phyloP scores from a whole-genome alignment of 2,329 filamentous ascomycete species.

The Cladorrhinum sp. region DNA sequence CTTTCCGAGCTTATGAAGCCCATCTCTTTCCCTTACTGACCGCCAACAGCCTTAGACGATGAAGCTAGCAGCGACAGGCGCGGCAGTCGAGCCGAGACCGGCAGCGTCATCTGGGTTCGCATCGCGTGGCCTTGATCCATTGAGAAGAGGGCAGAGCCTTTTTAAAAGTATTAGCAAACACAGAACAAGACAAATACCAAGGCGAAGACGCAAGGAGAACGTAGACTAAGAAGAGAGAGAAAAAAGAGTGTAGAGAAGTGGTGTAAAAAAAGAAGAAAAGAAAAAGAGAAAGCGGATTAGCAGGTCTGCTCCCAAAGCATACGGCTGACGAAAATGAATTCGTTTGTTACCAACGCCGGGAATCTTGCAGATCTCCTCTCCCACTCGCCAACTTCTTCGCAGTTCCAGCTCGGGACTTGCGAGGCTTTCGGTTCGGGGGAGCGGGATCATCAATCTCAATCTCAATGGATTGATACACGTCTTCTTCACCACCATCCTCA shows the following conservation, averaged over 20 bases:
- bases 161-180: slow-evolving; percentile 28
- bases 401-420: slow-evolving; percentile 3
- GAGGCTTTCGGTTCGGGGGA: neutral
- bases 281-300: neutral
- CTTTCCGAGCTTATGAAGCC: no score
- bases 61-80: slow-evolving; percentile 30
- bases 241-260: slow-evolving; percentile 8
- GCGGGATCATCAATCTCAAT: neutral
- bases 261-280: slow-evolving; percentile 28
- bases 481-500: neutral
- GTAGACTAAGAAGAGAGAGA: neutral
- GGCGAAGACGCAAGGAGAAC: slow-evolving; percentile 28
- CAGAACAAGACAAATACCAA: no score
- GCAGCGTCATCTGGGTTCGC: slow-evolving; percentile 54
- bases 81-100: slow-evolving; percentile 25
- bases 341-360: neutral
- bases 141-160: slow-evolving; percentile 80
- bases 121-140: slow-evolving; percentile 70
- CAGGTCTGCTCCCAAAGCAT: neutral
- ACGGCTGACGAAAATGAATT: neutral
- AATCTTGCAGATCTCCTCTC: neutral
- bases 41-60: slow-evolving; percentile 11
- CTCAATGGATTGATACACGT: neutral
- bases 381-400: neutral
- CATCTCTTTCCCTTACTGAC: no score